phyloP scores from a whole-genome alignment of 1,284 basidiomycete genomes.

The Ceratobasidium sp. region DNA sequence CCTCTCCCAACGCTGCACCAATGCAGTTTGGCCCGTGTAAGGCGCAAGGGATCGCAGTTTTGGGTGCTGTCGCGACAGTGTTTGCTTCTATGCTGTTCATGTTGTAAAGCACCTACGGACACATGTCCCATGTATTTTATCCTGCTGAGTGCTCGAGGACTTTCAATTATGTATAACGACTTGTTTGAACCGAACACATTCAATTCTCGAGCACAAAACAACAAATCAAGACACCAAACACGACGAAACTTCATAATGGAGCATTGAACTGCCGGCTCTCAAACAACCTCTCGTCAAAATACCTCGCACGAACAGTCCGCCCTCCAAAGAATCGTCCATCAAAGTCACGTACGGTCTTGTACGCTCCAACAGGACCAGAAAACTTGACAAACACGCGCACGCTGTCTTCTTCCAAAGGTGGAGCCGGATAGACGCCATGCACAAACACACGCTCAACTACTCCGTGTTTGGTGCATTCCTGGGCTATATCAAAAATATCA shows the following conservation, averaged over 20 bases:
- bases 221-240: background rate
- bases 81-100: constrained; percentile 40
- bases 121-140: background rate
- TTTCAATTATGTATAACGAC: background rate
- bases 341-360: constrained; percentile 91
- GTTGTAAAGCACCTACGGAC: background rate
- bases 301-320: constrained; percentile 82
- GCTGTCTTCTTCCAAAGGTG: constrained; percentile 71
- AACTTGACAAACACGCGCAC: constrained; percentile 90
- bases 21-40: constrained; percentile 14
- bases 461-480: constrained; percentile 90
- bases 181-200: background rate
- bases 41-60: constrained; percentile 18
- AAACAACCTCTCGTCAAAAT: constrained; percentile 79
- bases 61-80: background rate
- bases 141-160: background rate
- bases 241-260: constrained; percentile 25
- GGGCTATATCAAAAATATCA: constrained; percentile 61
- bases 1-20: constrained; percentile 28
- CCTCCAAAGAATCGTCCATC: constrained; percentile 94
- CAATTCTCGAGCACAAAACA: background rate
- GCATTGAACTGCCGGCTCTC: constrained; percentile 49
- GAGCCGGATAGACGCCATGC: constrained; percentile 77
- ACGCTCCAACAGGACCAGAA: constrained; percentile 90
- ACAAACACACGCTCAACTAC: constrained; percentile 90